phyloP scores from a whole-genome alignment of 2,329 filamentous ascomycete genomes.

The Scedosporium boydii region DNA sequence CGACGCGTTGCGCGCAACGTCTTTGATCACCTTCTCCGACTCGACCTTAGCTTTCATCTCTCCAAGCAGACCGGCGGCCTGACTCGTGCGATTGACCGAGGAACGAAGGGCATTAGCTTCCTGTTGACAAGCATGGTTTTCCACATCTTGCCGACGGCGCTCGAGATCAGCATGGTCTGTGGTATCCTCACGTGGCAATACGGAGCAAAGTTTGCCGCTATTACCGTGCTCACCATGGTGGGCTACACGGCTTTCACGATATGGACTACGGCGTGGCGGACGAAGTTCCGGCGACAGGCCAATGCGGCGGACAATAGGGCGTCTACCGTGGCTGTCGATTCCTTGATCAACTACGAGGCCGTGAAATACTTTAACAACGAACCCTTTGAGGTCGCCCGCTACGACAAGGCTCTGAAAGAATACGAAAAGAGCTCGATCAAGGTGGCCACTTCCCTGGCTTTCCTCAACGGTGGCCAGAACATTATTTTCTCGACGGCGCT shows the following conservation, averaged over 20 bases:
- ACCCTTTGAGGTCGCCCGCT: conserved; percentile 81
- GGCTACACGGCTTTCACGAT: conserved; percentile 97
- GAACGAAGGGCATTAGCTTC: conserved; percentile 98
- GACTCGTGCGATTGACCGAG: conserved; percentile 88
- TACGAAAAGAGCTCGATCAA: conserved; percentile 97
- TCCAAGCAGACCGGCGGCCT: conserved; percentile 90
- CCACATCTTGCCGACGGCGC: conserved; percentile 83
- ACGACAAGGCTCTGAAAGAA: conserved; percentile 73
- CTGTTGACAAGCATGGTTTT: conserved; percentile 97
- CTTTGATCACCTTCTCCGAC: conserved; percentile 76
- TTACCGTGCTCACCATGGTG: conserved; percentile 84
- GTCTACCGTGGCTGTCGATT: conserved; percentile 91
- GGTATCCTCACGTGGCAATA: conserved; percentile 96
- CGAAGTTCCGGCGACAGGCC: conserved; percentile 87
- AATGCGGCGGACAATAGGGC: conserved; percentile 95
- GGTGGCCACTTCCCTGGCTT: conserved; percentile 83
- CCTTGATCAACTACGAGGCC: conserved; percentile 96
- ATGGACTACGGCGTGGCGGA: conserved; percentile 91
- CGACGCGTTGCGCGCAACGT: conserved; percentile 84
- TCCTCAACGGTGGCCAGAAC: conserved; percentile 92
- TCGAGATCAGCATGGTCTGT: conserved; percentile 93
- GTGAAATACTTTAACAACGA: conserved; percentile 99
- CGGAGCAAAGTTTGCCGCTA: conserved; percentile 79
- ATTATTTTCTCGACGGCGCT: conserved; percentile 92
- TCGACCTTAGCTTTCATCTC: conserved; percentile 91